Percentiles rank a stretch among this genome's conserved stretches.
Conservation (phyloP, 2,329 filamentous ascomycete species). For the Lomentospora prolificans region DNA sequence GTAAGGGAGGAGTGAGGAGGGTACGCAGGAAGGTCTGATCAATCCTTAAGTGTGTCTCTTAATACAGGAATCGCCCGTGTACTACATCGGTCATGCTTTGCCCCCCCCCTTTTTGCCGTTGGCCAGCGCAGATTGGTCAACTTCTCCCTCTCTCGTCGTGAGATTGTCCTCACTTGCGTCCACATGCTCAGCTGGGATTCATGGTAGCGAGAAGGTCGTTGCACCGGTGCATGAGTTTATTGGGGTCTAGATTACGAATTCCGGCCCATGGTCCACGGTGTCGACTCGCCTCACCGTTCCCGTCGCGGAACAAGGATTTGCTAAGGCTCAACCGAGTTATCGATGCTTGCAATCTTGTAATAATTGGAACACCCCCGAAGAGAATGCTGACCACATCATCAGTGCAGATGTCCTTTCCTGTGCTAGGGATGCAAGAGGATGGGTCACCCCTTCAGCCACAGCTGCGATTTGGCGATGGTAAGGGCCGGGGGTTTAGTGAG, state of each 20-base stretch:
- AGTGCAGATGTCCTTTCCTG: too few species aligned
- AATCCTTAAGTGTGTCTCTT: background rate
- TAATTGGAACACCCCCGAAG: too few species aligned
- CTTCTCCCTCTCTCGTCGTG: background rate
- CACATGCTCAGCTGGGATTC: background rate
- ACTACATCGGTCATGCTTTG: background rate
- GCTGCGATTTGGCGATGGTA: too few species aligned
- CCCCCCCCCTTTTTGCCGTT: background rate
- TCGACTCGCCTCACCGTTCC: background rate
- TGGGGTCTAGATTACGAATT: background rate
- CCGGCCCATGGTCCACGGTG: background rate
- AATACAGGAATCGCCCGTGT: background rate
- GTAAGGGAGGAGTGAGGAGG: background rate
- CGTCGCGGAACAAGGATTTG: background rate
- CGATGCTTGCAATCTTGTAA: background rate
- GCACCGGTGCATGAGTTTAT: background rate
- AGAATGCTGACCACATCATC: too few species aligned
- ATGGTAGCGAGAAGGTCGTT: conserved; percentile 3
- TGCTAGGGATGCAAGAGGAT: too few species aligned
- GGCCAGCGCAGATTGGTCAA: background rate
- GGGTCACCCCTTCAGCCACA: too few species aligned
- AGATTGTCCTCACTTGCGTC: background rate
- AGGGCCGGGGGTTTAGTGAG: too few species aligned
- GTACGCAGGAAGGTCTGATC: background rate
- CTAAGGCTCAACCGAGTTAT: background rate